phyloP scores from a whole-genome alignment of 768 basidiomycete species.

The Russula brevipes region DNA sequence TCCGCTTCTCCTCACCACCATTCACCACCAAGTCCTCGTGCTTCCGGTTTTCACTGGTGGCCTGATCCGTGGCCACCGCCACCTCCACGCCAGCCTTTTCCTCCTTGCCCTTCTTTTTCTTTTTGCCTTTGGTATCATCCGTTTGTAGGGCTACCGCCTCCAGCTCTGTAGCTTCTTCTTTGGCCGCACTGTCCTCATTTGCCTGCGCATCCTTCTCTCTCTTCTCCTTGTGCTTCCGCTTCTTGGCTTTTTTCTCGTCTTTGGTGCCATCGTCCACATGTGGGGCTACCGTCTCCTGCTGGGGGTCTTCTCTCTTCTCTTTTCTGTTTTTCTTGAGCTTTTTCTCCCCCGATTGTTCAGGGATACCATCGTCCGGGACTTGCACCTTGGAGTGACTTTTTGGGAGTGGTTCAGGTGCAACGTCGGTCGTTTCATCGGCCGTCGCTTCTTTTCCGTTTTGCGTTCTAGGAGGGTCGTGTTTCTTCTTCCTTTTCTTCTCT shows the following conservation, averaged over 20 bases:
- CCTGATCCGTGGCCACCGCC: background rate
- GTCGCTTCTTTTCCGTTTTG: constrained; percentile 18
- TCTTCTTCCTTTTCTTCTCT: constrained; percentile 34
- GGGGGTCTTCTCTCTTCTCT: constrained; percentile 24
- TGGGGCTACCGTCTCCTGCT: background rate
- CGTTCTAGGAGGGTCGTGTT: constrained; percentile 27
- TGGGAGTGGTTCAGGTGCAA: background rate
- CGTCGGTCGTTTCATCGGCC: background rate
- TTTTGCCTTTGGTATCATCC: background rate
- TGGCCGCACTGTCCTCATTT: background rate
- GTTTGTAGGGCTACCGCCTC: background rate
- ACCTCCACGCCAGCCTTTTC: background rate
- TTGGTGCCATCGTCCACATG: background rate
- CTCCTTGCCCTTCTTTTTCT: background rate
- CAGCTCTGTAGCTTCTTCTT: background rate
- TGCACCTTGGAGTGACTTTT: constrained; percentile 10
- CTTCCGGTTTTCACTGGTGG: background rate
- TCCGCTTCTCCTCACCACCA: constrained; percentile 8
- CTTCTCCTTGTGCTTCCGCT: constrained; percentile 23
- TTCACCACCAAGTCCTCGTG: background rate
- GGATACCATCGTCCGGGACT: constrained; percentile 8
- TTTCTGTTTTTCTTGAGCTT: constrained; percentile 32
- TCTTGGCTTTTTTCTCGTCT: constrained; percentile 2
- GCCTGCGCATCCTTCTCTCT: background rate
- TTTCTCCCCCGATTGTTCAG: constrained; percentile 22